Conservation (phyloP, 2,329 filamentous ascomycete species). For the Trichoderma cornu-damae region DNA sequence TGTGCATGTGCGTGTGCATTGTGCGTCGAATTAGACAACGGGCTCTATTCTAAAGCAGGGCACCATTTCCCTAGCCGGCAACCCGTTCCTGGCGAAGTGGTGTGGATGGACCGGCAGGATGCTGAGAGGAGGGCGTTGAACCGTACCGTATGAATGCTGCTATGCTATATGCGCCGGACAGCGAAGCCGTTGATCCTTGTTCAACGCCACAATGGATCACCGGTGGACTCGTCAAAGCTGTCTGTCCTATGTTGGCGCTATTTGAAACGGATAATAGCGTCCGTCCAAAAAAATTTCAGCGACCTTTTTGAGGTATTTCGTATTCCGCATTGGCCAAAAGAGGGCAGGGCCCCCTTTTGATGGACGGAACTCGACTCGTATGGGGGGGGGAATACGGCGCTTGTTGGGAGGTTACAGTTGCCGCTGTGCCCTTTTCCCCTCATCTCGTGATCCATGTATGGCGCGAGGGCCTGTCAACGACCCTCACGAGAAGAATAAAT, state of each 20-base stretch:
- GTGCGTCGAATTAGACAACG: no score
- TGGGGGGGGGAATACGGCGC: neutral
- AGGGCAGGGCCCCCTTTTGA: neutral
- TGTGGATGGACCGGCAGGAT: constrained; percentile 10
- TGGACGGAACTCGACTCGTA: neutral
- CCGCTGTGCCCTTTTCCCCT: constrained; percentile 9
- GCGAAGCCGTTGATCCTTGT: neutral
- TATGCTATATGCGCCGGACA: constrained; percentile 1
- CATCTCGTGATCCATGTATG: neutral
- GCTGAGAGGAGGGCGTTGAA: neutral
- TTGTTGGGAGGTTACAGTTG: constrained; percentile 6
- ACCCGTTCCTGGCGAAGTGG: neutral
- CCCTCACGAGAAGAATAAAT: constrained; percentile 1
- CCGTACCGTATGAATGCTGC: no score
- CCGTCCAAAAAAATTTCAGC: constrained; percentile 6
- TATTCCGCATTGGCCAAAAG: neutral
- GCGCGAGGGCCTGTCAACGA: neutral
- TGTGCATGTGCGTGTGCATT: neutral
- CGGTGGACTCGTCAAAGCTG: constrained; percentile 9
- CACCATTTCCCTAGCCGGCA: constrained; percentile 5
- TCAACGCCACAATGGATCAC: constrained; percentile 18
- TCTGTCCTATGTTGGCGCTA: neutral
- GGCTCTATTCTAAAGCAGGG: constrained; percentile 12
- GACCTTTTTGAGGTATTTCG: neutral
- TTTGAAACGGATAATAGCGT: constrained; percentile 3